A percentile compares a stretch with the other conserved stretches of the same genome.
phyloP scores from a whole-genome alignment of 192 early-diverging fungal genomes.

The Funneliformis geosporum region DNA sequence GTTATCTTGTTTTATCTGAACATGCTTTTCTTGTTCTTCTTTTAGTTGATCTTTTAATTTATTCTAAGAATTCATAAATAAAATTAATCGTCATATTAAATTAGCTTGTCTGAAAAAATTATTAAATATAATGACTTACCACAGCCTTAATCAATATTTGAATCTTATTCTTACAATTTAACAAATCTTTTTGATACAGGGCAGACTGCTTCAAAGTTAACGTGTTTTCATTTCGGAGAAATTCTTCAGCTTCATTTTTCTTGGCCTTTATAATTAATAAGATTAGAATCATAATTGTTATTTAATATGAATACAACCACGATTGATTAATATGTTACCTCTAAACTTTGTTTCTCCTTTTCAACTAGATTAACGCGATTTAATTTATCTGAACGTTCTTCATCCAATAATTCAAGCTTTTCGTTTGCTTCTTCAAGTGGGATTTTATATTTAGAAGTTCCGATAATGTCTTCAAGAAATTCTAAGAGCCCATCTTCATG shows the following conservation, averaged over 20 bases:
- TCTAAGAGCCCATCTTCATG: conserved; percentile 96
- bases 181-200: conserved; percentile 72
- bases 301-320: neutral
- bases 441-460: conserved; percentile 85
- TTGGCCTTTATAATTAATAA: conserved; percentile 43
- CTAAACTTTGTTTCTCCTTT: conserved; percentile 79
- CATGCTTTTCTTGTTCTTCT: conserved; percentile 61
- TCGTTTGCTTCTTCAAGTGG: conserved; percentile 74
- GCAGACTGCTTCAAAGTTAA: conserved; percentile 70
- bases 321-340: conserved; percentile 46
- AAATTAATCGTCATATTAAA: neutral
- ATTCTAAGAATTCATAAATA: conserved; percentile 38
- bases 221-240: conserved; percentile 79
- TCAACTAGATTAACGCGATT: conserved; percentile 87
- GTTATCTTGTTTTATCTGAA: no score
- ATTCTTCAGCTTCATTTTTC: conserved; percentile 81
- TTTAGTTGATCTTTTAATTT: conserved; percentile 56
- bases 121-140: conserved; percentile 27
- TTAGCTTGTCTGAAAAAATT: no score
- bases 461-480: conserved; percentile 98
- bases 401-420: conserved; percentile 75
- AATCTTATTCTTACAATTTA: conserved; percentile 60
- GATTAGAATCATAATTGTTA: neutral
- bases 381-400: conserved; percentile 76
- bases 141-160: conserved; percentile 50